These are phyloP conservation scores for Phytophthora multivora DNA, from an alignment of 352 stramenopile species.

Conservation along the genomic window DNA sequence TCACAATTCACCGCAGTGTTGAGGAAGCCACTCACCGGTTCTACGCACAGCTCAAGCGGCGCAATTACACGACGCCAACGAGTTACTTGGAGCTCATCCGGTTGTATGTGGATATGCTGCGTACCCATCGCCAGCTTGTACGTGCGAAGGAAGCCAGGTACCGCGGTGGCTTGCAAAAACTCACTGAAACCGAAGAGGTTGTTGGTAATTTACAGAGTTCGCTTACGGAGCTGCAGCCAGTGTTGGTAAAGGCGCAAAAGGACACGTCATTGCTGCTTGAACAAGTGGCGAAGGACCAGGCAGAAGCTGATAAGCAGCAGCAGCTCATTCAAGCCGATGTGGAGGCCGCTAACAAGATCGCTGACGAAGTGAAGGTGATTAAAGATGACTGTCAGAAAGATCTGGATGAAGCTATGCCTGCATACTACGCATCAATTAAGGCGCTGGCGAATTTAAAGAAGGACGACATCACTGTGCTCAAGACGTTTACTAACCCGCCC, in stretches of 20 bases:
- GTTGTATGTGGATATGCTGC: conserved; percentile 92
- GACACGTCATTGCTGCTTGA: conserved; percentile 86
- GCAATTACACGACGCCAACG: conserved; percentile 96
- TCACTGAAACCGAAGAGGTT: conserved; percentile 93
- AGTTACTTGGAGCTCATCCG: conserved; percentile 96
- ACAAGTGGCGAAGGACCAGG: conserved; percentile 92
- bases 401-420: conserved; percentile 92
- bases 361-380: conserved; percentile 92
- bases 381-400: conserved; percentile 95
- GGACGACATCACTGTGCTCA: conserved; percentile 92
- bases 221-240: conserved; percentile 92
- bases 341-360: conserved; percentile 90
- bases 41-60: conserved; percentile 85
- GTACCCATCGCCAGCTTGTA: conserved; percentile 84
- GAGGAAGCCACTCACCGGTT: conserved; percentile 83
- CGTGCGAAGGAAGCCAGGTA: conserved; percentile 84
- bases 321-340: conserved; percentile 92
- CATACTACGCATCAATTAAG: conserved; percentile 92
- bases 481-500: conserved; percentile 92
- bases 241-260: conserved; percentile 88
- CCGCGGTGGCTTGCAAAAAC: conserved; percentile 89
- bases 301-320: conserved; percentile 91
- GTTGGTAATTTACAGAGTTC: conserved; percentile 92
- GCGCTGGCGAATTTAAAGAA: conserved; percentile 92
- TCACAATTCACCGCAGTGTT: conserved; percentile 93